A percentile compares a stretch with the other conserved stretches of the same genome.
Evolutionary conservation across 2,329 filamentous ascomycete genomes (phyloP).

Genomic region (Alternaria gansuensis): DNA sequence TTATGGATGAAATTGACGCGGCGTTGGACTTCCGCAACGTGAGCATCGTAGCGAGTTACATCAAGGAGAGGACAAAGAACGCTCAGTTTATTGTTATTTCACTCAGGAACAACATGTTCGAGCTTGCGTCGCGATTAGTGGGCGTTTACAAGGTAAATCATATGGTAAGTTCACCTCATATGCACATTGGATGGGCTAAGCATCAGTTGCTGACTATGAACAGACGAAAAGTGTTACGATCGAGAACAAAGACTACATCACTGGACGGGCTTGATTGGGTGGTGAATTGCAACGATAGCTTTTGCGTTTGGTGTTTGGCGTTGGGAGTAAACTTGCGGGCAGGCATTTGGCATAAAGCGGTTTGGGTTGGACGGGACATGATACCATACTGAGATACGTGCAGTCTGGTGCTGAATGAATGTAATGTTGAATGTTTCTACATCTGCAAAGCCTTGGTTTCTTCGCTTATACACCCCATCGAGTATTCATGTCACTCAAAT

Average conservation of each 20-base stretch:
- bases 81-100: conserved; percentile 99
- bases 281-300: conserved; percentile 2
- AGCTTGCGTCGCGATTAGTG: conserved; percentile 91
- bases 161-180: conserved; percentile 66
- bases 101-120: conserved; percentile 99
- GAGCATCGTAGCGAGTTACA: conserved; percentile 97
- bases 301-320: conserved; percentile 13
- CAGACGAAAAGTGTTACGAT: conserved; percentile 64
- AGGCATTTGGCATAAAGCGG: conserved; percentile 12
- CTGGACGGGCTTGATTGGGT: conserved; percentile 26
- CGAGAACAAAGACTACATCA: conserved; percentile 60
- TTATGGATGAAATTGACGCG: conserved; percentile 99
- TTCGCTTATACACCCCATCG: background rate
- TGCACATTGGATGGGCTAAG: background rate
- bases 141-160: conserved; percentile 99
- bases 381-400: conserved; percentile 21
- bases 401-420: conserved; percentile 17
- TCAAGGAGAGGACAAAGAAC: conserved; percentile 99
- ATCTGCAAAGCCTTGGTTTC: background rate
- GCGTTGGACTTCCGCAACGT: conserved; percentile 98
- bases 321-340: conserved; percentile 2
- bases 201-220: conserved; percentile 24
- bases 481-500: background rate
- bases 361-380: conserved; percentile 11
- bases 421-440: conserved; percentile 10